phyloP scores from a whole-genome alignment of 2,329 filamentous ascomycete species.

The Diaporthe citri region DNA sequence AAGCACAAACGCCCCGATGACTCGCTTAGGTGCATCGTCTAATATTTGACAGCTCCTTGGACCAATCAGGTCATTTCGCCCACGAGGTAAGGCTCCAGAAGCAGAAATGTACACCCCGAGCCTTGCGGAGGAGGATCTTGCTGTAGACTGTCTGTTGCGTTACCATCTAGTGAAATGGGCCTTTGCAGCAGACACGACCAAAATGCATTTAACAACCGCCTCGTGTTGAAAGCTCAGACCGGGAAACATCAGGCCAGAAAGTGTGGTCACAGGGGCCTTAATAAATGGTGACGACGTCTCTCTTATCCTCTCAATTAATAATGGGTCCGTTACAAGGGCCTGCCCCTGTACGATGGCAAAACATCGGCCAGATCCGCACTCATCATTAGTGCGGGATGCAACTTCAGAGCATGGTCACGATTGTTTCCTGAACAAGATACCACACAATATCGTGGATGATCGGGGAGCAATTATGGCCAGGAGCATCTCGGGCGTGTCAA shows the following conservation, averaged over 20 bases:
- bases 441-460: no score
- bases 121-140: neutral
- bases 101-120: neutral
- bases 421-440: neutral
- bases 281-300: constrained; percentile 6
- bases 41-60: neutral
- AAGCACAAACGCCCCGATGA: neutral
- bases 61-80: neutral
- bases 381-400: neutral
- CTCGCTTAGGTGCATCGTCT: neutral
- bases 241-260: neutral
- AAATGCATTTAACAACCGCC: neutral
- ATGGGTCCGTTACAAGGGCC: neutral
- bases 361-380: neutral
- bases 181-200: neutral
- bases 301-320: neutral
- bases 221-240: neutral
- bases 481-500: neutral
- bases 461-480: neutral
- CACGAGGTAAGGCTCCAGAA: no score
- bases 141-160: neutral
- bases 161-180: neutral
- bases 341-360: neutral
- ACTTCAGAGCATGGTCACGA: neutral
- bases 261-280: neutral